Evolutionary conservation across 495 filamentous ascomycete species (phyloP), one percentile per base, ranked within the genome.

Genomic region (Lasiosphaeria ovina): DNA sequence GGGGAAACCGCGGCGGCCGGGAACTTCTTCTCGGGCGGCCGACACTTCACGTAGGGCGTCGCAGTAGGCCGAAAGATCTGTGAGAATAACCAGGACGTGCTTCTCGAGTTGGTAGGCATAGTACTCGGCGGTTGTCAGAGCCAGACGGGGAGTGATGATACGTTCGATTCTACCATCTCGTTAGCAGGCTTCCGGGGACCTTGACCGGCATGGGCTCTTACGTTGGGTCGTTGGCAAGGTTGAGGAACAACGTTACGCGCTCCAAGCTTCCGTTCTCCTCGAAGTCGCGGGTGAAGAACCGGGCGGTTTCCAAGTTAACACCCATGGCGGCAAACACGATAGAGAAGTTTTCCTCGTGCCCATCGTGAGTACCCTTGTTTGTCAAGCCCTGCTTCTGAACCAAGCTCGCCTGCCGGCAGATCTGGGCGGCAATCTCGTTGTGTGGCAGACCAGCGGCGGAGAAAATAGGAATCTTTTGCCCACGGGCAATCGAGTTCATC

Each of bases 81-180:
- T 98, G 74, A 99, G 89, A 73, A 99, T 98, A 69, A 97, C 93
- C 54, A 99, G 77, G 60, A 98, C 94, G 83, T 99, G 95, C 83
- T 99, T 99, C 84, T 99, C 95, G 53, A 99, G 85, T 77, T 99
- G 95, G 77, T 99, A 99, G 71, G 95, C 95, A 75, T 97, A 99
- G 84, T 99, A 99, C 78, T 98, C 95, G 76, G 95, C 94, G 14
- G 95, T 99, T 34, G 95, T 99, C 72, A 99, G 83, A 44, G 95
- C 95, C 47, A 99, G 87, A 83, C 95, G 95, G 73, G 95, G 95
- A 44, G 95, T 99, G 75, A 99, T 99, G 73, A 99, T 99, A 85
- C 95, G 95, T 77, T 99, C 95, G 73, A 99, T 99, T 40, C 91
- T 96, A 66, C 36, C 54, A 8, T 0, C 59, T 54, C 63, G 74